Evolutionary conservation across 306 rosid species (phyloP), one percentile per base, ranked within the genome.

Genomic region (Cicer yamashitae): DNA sequence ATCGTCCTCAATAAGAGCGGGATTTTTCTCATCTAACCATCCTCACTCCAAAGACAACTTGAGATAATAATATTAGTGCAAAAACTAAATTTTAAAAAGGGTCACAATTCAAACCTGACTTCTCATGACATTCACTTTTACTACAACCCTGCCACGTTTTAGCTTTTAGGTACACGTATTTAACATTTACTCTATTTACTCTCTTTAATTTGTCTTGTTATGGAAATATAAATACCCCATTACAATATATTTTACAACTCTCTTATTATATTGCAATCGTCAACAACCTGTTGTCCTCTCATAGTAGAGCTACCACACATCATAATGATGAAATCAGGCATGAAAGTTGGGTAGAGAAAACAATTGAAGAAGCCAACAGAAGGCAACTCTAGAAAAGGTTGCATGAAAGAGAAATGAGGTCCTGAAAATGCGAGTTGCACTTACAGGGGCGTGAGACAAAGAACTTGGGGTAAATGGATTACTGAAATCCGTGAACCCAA

Each of bases 401-500:
- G 97, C n/a, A 94, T 94, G 98, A 81, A 89, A 50, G 98, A 96
- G 6, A 94, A 94, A 64, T 97, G 98, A 0, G 98, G 98, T 11
- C 98, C 98, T 0, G 90, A 94, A 46, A 94, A 94, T 22, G 93
- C 98, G 0, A 68, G 44, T 15, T 94, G 98, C 88, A 84, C 96
- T 75, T 94, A 81, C 86, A 94, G 91, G 50, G 98, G 98, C 1
- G 98, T 94, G 0, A 84, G 98, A 1, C 98, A 94, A 77, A 84
- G 98, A 62, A 94, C 96, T 0, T 94, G 98, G 98, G 98, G 98
- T 0, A 94, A 94, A 76, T 94, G 97, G 98, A 97, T 94, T 4
- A 97, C 97, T 14, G 98, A 94, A 58, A 91, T 94, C 48, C 94
- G 98, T 0, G 98, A 91, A 48, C 98, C 97, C 1, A 91, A 91